phyloP scores from a whole-genome alignment of 805 yeast species.

The Saturnispora besseyi region DNA sequence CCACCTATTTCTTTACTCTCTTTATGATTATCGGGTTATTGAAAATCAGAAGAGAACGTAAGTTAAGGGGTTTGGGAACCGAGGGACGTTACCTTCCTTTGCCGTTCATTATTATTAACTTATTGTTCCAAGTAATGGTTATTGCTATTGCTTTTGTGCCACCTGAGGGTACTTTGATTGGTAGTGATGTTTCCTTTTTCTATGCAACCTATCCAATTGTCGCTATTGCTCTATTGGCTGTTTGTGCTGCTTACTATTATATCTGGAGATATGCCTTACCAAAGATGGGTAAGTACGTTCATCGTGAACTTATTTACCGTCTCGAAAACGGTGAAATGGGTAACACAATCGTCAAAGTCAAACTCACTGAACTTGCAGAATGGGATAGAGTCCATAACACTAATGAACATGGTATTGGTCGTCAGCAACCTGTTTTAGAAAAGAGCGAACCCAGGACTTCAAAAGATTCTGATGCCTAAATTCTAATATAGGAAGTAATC shows the following conservation, averaged over 20 bases:
- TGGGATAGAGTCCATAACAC: constrained; percentile 25
- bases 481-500: too few relatives aligned
- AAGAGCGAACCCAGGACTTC: too few relatives aligned
- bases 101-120: constrained; percentile 27
- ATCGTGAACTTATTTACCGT: constrained; percentile 25
- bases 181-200: constrained; percentile 35
- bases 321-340: constrained; percentile 34
- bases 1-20: constrained; percentile 67
- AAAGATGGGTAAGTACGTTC: constrained; percentile 25
- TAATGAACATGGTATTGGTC: constrained; percentile 8
- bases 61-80: constrained; percentile 27
- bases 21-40: constrained; percentile 56
- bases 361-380: constrained; percentile 23
- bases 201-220: constrained; percentile 34
- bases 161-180: constrained; percentile 32
- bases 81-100: constrained; percentile 29
- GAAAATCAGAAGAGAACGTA: constrained; percentile 31
- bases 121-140: constrained; percentile 30
- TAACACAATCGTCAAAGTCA: constrained; percentile 32
- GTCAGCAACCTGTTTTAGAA: background rate
- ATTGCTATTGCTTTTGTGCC: constrained; percentile 37
- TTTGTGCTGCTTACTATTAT: constrained; percentile 29
- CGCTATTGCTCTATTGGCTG: constrained; percentile 27
- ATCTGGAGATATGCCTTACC: constrained; percentile 33
- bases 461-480: too few relatives aligned